Percentiles rank a stretch among this genome's conserved stretches.
phyloP scores from a whole-genome alignment of 345 rosid genomes.

The Barbarea vulgaris region DNA sequence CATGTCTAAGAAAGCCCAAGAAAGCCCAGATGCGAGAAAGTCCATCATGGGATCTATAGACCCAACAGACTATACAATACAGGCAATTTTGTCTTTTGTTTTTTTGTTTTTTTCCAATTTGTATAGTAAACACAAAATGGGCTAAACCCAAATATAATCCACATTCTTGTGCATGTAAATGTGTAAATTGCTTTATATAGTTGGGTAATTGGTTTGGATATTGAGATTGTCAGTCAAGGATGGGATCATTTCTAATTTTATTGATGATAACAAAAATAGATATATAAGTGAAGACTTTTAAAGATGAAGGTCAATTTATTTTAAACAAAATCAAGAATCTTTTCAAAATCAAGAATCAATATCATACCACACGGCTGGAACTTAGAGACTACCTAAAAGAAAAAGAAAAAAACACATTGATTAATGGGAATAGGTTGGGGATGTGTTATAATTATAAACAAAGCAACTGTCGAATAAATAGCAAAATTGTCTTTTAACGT shows the following conservation, averaged over 20 bases:
- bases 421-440: not conserved
- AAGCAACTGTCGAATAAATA: not conserved
- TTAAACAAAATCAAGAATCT: not conserved
- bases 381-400: not conserved
- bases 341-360: too few relatives aligned
- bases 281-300: too few relatives aligned
- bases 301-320: not conserved
- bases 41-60: not conserved
- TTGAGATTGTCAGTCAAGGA: not conserved
- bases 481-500: not conserved
- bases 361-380: too few relatives aligned
- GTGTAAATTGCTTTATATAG: too few relatives aligned
- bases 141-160: not conserved
- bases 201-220: not conserved
- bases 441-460: not conserved
- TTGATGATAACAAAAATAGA: too few relatives aligned
- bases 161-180: not conserved
- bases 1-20: not conserved
- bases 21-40: not conserved
- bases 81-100: not conserved
- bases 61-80: not conserved
- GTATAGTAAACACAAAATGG: too few relatives aligned
- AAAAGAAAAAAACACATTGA: not conserved
- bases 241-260: too few relatives aligned
- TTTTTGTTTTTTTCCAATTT: not conserved